Evolutionary conservation across 331 rosid genomes (phyloP).

Genomic region (Cydonia oblonga): DNA sequence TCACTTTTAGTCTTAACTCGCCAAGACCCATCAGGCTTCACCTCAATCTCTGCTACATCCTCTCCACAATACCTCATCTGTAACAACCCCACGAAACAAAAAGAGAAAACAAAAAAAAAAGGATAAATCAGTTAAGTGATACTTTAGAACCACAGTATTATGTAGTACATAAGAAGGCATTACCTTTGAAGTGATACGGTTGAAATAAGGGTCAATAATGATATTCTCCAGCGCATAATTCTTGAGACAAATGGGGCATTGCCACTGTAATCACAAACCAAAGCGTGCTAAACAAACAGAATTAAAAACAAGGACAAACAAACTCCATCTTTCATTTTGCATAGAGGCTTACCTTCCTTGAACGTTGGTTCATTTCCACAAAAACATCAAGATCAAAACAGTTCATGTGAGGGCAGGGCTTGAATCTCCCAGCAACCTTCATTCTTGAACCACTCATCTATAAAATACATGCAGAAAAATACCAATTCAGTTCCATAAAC

Average conservation of each 20-base stretch:
- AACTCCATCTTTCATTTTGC: background rate
- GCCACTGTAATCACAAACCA: conserved; percentile 83
- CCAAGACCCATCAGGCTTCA: conserved; percentile 96
- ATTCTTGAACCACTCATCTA: conserved; percentile 99
- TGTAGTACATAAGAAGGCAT: background rate
- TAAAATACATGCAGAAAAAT: conserved; percentile 14
- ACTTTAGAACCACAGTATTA: background rate
- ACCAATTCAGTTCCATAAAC: background rate
- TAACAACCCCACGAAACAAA: background rate
- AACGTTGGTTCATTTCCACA: conserved; percentile 91
- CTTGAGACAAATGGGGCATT: conserved; percentile 89
- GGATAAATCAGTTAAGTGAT: background rate
- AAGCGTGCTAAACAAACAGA: conserved; percentile 14
- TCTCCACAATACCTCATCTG: conserved; percentile 90
- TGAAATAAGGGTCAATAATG: conserved; percentile 89
- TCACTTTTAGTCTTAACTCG: conserved; percentile 80
- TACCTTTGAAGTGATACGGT: conserved; percentile 70
- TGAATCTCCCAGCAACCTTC: conserved; percentile 96
- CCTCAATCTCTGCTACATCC: conserved; percentile 81
- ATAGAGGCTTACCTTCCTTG: conserved; percentile 68
- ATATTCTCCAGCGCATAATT: conserved; percentile 82
- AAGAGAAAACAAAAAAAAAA: background rate
- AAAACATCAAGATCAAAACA: conserved; percentile 98
- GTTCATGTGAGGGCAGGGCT: conserved; percentile 86
- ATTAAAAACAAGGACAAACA: background rate